Evolutionary conservation across 257 asterid genomes (phyloP).

Genomic region (Ballota nigra): DNA sequence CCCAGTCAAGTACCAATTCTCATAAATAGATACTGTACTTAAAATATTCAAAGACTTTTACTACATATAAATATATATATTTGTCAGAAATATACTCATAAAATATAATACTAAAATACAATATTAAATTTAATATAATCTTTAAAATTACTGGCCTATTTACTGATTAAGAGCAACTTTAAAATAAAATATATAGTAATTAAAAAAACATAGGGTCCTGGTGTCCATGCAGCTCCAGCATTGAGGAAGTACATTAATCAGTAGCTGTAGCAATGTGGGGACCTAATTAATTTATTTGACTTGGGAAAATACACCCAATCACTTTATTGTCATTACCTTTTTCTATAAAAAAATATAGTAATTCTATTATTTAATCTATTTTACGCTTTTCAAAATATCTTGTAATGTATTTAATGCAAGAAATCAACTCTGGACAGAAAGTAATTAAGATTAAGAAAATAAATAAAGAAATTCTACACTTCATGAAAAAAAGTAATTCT

Average conservation of each 20-base stretch:
- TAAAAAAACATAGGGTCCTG: not conserved
- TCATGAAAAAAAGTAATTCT: not conserved
- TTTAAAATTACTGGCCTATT: not conserved
- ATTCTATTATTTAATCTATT: not conserved
- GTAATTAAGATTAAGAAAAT: no score
- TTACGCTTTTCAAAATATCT: conserved; percentile 22
- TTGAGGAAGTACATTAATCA: not conserved
- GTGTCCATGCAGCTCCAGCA: conserved; percentile 11
- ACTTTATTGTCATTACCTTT: conserved; percentile 21
- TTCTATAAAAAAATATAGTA: not conserved
- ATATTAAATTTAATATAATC: not conserved
- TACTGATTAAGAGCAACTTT: not conserved
- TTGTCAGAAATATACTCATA: not conserved
- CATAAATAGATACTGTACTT: not conserved
- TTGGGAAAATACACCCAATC: conserved; percentile 9
- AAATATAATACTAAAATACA: not conserved
- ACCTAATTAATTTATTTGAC: conserved; percentile 19
- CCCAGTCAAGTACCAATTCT: not conserved
- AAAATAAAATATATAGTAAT: not conserved
- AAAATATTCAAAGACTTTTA: not conserved
- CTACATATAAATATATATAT: no score
- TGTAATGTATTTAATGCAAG: not conserved
- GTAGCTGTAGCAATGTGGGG: conserved; percentile 17
- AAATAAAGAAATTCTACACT: no score
- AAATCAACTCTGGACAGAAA: not conserved